Evolutionary conservation across 2,329 filamentous ascomycete genomes (phyloP), one percentile per base, ranked within the genome.

Genomic region (Fusarium hainanense): DNA sequence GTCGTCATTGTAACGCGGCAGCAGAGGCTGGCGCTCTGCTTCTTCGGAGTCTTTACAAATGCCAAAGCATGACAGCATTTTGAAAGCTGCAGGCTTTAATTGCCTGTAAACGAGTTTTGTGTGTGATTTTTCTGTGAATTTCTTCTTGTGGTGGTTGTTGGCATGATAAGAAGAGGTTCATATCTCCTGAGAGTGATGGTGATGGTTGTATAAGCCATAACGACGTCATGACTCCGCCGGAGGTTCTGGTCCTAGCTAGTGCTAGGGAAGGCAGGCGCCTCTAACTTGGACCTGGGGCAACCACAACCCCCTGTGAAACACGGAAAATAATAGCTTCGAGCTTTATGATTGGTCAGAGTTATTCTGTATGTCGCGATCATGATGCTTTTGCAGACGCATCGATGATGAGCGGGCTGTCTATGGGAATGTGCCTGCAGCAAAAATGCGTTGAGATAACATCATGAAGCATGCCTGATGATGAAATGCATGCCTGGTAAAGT

Each of bases 1-100:
- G 75, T 96, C 93, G 79, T 97, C 91, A 74, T 89, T 85, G 84
- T 96, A 96, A 74, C 90, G 90, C 61, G 94, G 92, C 50, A 97
- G 89, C 59, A 97, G 85, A 67, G 94, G 94, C 75, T 94, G 85
- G 54, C 89, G 90, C 76, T 95, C 92, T 61, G 85, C 85, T 56
- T 83, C 85, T 73, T 83, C 81, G 64, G 71, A 63, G 50, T 71
- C 66, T 74, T 84, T 85, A 76, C 84, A 81, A 68, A 84, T 82
- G 47, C 89, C 88, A 73, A 92, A 91, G 79, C 90, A 93, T 40
- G 89, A 90, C 70, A 88, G 85, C 83, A 92, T 79, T 60, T 49
- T 69, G 49, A 34, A 27, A n/a, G 41, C 41, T 40, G 21, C 23
- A 61, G 40, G 47, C 28, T 32, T 18, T n/a, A 7, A 51, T 42